Percentiles rank a stretch among this genome's conserved stretches.
Evolutionary conservation across 306 rosid species (phyloP).

Genomic region (Senna tora): DNA sequence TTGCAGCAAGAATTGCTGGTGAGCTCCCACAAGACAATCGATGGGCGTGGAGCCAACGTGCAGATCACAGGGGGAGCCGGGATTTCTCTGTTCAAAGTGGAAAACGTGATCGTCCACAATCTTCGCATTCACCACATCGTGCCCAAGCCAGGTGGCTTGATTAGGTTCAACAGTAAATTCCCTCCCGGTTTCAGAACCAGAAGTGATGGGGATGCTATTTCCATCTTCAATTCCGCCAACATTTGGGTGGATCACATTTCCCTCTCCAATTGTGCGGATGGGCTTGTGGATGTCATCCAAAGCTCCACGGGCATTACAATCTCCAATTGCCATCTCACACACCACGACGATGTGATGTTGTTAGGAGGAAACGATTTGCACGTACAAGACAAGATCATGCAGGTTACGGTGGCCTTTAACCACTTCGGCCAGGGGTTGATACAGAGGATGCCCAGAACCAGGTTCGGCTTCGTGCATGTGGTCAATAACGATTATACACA

Average conservation of each 20-base stretch:
- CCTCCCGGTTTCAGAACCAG: conserved; percentile 49
- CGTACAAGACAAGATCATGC: conserved; percentile 61
- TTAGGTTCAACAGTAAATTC: conserved; percentile 36
- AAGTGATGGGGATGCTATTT: conserved; percentile 82
- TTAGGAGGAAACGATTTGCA: conserved; percentile 70
- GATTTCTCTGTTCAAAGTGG: conserved; percentile 51
- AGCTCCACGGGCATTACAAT: conserved; percentile 82
- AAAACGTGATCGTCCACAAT: conserved; percentile 70
- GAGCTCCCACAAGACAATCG: conserved; percentile 79
- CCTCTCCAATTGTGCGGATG: conserved; percentile 61
- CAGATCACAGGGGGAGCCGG: conserved; percentile 66
- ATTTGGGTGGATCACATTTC: conserved; percentile 88
- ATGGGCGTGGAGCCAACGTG: conserved; percentile 77
- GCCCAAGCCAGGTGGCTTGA: conserved; percentile 51
- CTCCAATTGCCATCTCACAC: conserved; percentile 74
- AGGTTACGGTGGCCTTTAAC: conserved; percentile 84
- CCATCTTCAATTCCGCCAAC: conserved; percentile 66
- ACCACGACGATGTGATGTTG: conserved; percentile 77
- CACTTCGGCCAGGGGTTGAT: conserved; percentile 75
- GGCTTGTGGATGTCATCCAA: conserved; percentile 68
- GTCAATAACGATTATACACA: conserved; percentile 88
- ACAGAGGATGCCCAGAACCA: conserved; percentile 85
- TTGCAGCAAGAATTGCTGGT: conserved; percentile 60
- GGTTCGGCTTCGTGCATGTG: conserved; percentile 79
- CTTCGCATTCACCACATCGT: conserved; percentile 50